Evolutionary conservation across 2,329 filamentous ascomycete species (phyloP), one percentile per base, ranked within the genome.

Genomic region (Ascochyta clinopodiicola): DNA sequence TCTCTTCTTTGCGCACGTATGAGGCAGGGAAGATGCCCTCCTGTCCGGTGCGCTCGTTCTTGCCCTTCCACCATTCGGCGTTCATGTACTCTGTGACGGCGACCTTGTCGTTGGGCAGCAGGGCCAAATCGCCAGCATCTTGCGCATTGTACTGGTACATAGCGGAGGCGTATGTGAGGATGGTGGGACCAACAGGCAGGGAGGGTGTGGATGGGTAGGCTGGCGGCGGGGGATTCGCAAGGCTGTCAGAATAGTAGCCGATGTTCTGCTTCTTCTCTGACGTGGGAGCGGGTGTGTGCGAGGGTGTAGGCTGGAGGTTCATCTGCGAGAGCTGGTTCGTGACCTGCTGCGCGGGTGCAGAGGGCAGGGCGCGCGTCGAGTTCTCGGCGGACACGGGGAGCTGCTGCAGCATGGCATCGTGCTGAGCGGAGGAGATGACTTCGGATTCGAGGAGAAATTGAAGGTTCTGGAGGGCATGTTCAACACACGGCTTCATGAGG

Each of bases 11-110:
- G 46, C 81, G 83, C 44, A 96, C 93, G 73, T 98, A 98, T 74
- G 85, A 92, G 66, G 89, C 86, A n/a, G 94, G 94, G 83, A 98
- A 98, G 74, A 98, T 96, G 67, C 94, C 94, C 78, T 96, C 91
- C 64, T 86, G 80, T 51, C 89, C 89, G 8, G 92, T 96, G 48
- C 92, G 87, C 70, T 88, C 81, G 77, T 96, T 96, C 66, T 85
- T 86, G 64, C 94, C 94, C 82, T 92, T 88, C 92, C 92, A 97
- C 94, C 94, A 98, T 77, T 98, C 93, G 60, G 88, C 86, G 78
- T 98, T 98, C 89, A 96, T 95, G 80, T 96, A 93, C 78, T 96
- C 91, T 63, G 87, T 85, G 21, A 98, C 90, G 56, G 86, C 84
- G 65, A 98, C 82, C 61, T 83, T 82, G 78, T 98, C 94, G 71